phyloP scores from a whole-genome alignment of 331 rosid genomes.

The Stylosanthes scabra region DNA sequence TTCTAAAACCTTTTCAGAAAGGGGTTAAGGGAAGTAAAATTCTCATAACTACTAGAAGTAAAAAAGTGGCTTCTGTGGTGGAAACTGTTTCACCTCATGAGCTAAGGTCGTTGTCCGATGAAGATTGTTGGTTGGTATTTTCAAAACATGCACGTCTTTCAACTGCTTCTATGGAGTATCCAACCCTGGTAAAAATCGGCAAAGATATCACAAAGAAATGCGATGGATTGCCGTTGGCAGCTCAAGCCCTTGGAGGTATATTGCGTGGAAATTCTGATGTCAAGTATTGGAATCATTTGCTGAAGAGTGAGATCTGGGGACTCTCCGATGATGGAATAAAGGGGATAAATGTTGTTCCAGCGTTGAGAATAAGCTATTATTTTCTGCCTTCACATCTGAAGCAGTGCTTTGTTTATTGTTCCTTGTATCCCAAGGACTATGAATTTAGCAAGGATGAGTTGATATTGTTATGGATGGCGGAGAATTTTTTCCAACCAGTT shows the following conservation, averaged over 20 bases:
- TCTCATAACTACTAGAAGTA: neutral
- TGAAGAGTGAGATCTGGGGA: neutral
- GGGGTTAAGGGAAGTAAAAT: constrained; percentile 1
- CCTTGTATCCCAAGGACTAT: neutral
- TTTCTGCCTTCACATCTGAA: neutral
- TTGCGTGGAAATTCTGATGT: neutral
- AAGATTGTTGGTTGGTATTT: neutral
- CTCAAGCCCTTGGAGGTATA: neutral
- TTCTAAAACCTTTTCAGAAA: neutral
- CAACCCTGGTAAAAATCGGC: neutral
- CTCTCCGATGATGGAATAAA: neutral
- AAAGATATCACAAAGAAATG: neutral
- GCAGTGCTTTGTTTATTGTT: neutral
- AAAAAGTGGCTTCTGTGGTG: neutral
- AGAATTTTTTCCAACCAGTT: neutral
- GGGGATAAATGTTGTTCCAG: neutral
- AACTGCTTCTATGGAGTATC: neutral
- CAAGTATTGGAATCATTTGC: neutral
- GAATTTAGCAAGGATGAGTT: neutral
- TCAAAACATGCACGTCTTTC: neutral
- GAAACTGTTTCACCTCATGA: neutral
- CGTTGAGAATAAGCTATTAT: neutral
- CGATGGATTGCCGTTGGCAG: neutral
- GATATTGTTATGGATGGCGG: neutral
- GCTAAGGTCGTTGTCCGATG: neutral